phyloP scores from a whole-genome alignment of 495 filamentous ascomycete species.

The Ramalina intermedia region DNA sequence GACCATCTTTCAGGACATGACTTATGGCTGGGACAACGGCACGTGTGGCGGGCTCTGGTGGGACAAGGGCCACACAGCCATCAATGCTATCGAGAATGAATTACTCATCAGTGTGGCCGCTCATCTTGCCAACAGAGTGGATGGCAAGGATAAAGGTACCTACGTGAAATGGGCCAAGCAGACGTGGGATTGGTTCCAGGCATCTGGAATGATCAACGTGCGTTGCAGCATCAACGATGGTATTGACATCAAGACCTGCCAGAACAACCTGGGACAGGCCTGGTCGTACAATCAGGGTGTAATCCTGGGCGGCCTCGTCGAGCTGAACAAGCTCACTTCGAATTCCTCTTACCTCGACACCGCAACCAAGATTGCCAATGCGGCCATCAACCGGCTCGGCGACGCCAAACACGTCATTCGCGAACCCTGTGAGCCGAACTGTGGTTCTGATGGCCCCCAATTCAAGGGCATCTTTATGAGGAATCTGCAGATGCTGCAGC shows the following conservation, averaged over 20 bases:
- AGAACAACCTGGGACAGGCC: constrained; percentile 47
- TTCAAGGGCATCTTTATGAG: constrained; percentile 75
- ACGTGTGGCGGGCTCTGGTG: constrained; percentile 55
- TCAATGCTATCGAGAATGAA: constrained; percentile 65
- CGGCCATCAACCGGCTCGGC: constrained; percentile 40
- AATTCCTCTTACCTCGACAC: constrained; percentile 36
- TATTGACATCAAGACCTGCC: constrained; percentile 39
- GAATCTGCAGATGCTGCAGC: constrained; percentile 46
- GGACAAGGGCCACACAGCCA: constrained; percentile 44
- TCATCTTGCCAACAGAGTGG: constrained; percentile 54
- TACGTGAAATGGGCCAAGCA: constrained; percentile 42
- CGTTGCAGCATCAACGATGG: constrained; percentile 61
- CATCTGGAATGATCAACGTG: constrained; percentile 48
- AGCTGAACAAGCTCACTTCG: constrained; percentile 42
- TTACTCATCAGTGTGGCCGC: constrained; percentile 57
- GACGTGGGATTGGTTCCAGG: constrained; percentile 56
- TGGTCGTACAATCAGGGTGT: constrained; percentile 79
- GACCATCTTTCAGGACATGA: constrained; percentile 47
- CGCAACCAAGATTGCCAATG: constrained; percentile 51
- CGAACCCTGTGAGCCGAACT: constrained; percentile 49
- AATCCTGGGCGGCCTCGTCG: constrained; percentile 55
- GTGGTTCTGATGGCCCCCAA: constrained; percentile 45
- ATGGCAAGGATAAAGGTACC: constrained; percentile 26
- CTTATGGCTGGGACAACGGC: constrained; percentile 31
- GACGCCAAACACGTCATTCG: constrained; percentile 43